phyloP scores from a whole-genome alignment of 1,284 basidiomycete genomes.

The Paramarasmius palmivorus region DNA sequence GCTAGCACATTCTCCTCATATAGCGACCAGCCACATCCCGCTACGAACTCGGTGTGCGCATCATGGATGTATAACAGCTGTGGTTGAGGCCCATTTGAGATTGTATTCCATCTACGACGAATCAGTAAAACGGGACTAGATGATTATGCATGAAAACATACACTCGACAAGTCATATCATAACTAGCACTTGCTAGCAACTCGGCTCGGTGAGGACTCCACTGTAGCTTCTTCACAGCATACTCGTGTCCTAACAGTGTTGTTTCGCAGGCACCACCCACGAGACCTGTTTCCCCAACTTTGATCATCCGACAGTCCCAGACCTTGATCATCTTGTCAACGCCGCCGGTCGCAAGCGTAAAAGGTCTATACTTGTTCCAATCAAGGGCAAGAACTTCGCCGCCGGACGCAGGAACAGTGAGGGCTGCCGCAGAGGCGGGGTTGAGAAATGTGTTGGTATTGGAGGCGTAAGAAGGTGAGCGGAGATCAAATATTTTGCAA shows the following conservation, averaged over 20 bases:
- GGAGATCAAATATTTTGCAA: constrained; percentile 80
- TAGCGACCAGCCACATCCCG: constrained; percentile 87
- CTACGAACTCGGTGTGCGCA: constrained; percentile 93
- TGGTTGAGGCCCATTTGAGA: constrained; percentile 49
- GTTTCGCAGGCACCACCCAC: constrained; percentile 72
- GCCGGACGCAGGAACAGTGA: constrained; percentile 71
- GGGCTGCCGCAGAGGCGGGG: constrained; percentile 61
- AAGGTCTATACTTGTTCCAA: constrained; percentile 91
- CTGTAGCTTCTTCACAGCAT: constrained; percentile 78
- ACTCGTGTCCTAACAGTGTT: constrained; percentile 76
- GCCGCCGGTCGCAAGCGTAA: constrained; percentile 76
- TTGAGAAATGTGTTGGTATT: constrained; percentile 55
- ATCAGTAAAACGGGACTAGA: constrained; percentile 8
- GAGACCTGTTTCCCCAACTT: constrained; percentile 47
- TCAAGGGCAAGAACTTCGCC: constrained; percentile 80
- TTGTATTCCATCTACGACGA: constrained; percentile 60
- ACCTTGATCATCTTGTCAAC: constrained; percentile 81
- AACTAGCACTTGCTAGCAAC: constrained; percentile 82
- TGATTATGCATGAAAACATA: constrained; percentile 44
- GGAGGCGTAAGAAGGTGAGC: constrained; percentile 59
- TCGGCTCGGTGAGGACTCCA: constrained; percentile 76
- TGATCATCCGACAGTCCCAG: constrained; percentile 86
- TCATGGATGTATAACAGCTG: constrained; percentile 75
- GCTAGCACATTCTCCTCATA: constrained; percentile 86
- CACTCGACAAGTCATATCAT: constrained; percentile 96